Evolutionary conservation across 305 asterid species (phyloP), one percentile per base, ranked within the genome.

Genomic region (Ruellia speciosa): DNA sequence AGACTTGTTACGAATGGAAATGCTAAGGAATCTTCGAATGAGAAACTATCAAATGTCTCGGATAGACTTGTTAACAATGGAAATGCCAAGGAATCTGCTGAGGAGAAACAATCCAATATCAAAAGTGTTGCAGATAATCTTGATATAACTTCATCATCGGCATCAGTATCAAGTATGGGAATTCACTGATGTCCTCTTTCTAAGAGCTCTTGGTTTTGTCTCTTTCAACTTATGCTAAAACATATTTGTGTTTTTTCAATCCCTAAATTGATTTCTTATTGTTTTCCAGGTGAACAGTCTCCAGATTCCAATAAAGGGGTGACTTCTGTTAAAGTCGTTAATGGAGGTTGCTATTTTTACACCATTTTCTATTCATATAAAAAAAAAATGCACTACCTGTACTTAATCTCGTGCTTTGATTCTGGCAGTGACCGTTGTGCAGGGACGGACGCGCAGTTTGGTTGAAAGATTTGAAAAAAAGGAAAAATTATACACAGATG

Each of bases 391-490:
- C 54, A 51, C 53, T 41, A 54, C 9, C 39, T 37, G 51, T 71
- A 63, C 64, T 66, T 55, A 19, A 15, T 62, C 51, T 19, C 62
- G 40, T 75, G 60, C 52, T 64, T 66, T 72, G 55, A 54, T 54
- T 17, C 58, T 78, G 66, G 60, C 88, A 84, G 97, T 89, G 77
- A 75, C 87, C 45, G 86, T 86, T 72, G 81, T 77, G 66, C 86
- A 66, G 50, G 97, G 99, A 81, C 78, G 97, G 81, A 93, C 99
- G 0, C 97, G 96, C 51, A 81, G 88, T 72, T 70, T 93, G 77
- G 99, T 93, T 68, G 95, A 93, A 81, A 89, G 88, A 67, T 93
- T 93, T 72, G 99, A 93, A 67, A 80, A 68, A 66, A 79, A 77
- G 69, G 97, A 93, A 65, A 75, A 60, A 20, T 4, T 55, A 31